phyloP scores from a whole-genome alignment of 495 filamentous ascomycete species.

The Penicillium coprophilum region DNA sequence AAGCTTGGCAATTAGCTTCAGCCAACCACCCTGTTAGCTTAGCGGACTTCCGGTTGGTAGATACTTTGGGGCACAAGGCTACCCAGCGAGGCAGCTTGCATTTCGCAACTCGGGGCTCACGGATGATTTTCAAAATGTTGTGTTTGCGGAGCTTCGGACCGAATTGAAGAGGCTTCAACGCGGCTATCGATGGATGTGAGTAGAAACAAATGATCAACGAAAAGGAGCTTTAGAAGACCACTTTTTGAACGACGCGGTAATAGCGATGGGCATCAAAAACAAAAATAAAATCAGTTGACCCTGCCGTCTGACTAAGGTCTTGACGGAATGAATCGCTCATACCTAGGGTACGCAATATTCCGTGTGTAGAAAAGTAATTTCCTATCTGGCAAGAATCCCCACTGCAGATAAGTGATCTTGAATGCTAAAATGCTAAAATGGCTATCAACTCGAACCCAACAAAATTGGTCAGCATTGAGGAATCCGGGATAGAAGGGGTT shows the following conservation, averaged over 20 bases:
- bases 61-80: background rate
- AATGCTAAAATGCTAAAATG: background rate
- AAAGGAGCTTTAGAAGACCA: too few species aligned
- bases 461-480: background rate
- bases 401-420: background rate
- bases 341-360: too few species aligned
- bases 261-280: too few species aligned
- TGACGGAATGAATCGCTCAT: background rate
- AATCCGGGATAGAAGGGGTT: background rate
- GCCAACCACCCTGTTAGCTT: background rate
- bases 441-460: background rate
- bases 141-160: background rate
- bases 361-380: background rate
- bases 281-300: too few species aligned
- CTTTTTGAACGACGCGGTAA: too few species aligned
- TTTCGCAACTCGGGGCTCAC: background rate
- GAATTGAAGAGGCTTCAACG: too few species aligned
- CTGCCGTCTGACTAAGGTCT: background rate
- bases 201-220: too few species aligned
- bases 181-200: background rate
- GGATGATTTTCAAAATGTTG: background rate
- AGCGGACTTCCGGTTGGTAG: background rate
- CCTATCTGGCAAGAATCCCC: background rate
- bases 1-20: constrained; percentile 8
- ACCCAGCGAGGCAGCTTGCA: background rate